Conservation (phyloP, 78 protist species). For the Speleostelium caveatum region DNA sequence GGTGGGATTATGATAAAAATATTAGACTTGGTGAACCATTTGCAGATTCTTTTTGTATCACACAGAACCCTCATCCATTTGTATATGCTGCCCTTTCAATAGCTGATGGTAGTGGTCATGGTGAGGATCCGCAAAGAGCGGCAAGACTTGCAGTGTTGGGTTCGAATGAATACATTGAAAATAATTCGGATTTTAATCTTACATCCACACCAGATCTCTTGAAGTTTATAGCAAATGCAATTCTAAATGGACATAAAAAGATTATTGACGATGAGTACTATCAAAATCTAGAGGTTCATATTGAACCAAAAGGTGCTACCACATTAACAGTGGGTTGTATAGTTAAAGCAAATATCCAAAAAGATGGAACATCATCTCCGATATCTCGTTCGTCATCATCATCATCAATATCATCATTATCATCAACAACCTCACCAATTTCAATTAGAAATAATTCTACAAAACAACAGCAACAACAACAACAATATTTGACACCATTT, state of each 20-base stretch:
- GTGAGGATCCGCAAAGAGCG: conserved; percentile 61
- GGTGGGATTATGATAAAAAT: conserved; percentile 73
- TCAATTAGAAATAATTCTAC: not conserved
- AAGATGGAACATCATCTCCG: conserved; percentile 2
- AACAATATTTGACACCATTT: not conserved
- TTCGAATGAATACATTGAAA: conserved; percentile 68
- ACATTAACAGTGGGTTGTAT: conserved; percentile 49
- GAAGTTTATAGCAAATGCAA: conserved; percentile 35
- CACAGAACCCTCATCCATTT: conserved; percentile 32
- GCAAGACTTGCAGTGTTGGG: conserved; percentile 56
- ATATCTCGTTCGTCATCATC: not conserved
- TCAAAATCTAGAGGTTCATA: conserved; percentile 39
- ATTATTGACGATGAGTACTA: conserved; percentile 60
- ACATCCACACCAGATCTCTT: conserved; percentile 49
- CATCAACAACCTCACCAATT: not conserved
- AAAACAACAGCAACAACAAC: not conserved
- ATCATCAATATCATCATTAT: not conserved
- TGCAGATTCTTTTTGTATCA: conserved; percentile 61
- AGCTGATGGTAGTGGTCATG: conserved; percentile 76
- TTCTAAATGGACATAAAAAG: conserved; percentile 59
- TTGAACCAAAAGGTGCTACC: conserved; percentile 77
- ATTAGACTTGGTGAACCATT: conserved; percentile 57
- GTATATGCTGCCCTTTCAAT: conserved; percentile 29
- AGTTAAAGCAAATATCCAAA: conserved; percentile 8
- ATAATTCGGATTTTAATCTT: conserved; percentile 11